Percentiles rank a stretch among this genome's conserved stretches.
Evolutionary conservation across 2,329 filamentous ascomycete species (phyloP).

Genomic region (Elsinoe australis): DNA sequence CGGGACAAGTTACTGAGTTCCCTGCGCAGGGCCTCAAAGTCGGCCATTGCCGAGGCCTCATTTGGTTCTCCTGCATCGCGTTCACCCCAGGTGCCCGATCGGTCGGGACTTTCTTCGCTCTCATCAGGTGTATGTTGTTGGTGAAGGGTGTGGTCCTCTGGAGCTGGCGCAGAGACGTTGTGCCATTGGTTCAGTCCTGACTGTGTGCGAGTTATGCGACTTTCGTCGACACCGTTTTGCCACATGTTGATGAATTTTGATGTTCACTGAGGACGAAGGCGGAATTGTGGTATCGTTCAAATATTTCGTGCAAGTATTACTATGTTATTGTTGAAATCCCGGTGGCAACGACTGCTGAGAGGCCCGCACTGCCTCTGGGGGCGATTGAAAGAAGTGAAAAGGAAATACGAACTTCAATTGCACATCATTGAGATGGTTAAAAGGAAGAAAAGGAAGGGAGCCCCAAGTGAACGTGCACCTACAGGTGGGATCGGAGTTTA

Average conservation of each 20-base stretch:
- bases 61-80: conserved; percentile 49
- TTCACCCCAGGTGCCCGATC: conserved; percentile 56
- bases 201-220: conserved; percentile 4
- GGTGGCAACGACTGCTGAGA: background rate
- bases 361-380: background rate
- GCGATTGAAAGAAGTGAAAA: background rate
- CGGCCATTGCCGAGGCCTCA: conserved; percentile 49
- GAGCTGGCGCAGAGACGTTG: background rate
- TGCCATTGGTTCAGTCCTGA: conserved; percentile 16
- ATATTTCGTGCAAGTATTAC: background rate
- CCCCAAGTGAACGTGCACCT: too few species aligned
- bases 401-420: background rate
- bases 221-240: conserved; percentile 16
- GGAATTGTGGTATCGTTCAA: too few species aligned
- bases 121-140: conserved; percentile 26
- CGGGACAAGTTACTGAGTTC: conserved; percentile 49
- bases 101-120: conserved; percentile 23
- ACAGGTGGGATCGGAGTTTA: conserved; percentile 11
- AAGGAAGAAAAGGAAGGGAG: background rate
- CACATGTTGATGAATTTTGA: conserved; percentile 10
- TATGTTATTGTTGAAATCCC: background rate
- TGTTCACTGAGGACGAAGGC: too few species aligned
- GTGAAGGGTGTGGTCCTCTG: background rate
- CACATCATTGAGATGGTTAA: background rate
- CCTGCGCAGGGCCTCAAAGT: conserved; percentile 50